Evolutionary conservation across 176 grass and related monocot species (phyloP).

Genomic region (Urochloa ruziziensis): DNA sequence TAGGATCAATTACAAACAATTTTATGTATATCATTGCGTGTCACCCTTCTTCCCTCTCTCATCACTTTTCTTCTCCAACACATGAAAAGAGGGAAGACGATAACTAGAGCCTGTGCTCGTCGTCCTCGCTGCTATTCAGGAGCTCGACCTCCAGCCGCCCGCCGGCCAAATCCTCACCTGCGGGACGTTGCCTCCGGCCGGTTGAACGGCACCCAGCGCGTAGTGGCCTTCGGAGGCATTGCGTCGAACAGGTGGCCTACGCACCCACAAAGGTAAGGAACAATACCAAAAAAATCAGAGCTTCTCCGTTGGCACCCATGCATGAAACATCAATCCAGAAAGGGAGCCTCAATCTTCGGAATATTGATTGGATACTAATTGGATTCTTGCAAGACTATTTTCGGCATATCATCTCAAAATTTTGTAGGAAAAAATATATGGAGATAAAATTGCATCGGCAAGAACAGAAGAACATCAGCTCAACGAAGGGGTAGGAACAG

Average conservation of each 20-base stretch:
- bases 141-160: too few species aligned
- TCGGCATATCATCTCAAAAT: background rate
- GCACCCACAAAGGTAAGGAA: background rate
- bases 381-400: background rate
- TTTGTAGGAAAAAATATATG: background rate
- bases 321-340: background rate
- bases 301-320: background rate
- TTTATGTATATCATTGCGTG: too few species aligned
- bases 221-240: background rate
- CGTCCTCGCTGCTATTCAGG: too few species aligned
- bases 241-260: background rate
- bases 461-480: background rate
- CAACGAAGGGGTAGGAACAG: background rate
- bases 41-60: too few species aligned
- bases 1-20: too few species aligned
- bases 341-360: too few species aligned
- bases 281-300: background rate
- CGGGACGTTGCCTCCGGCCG: background rate
- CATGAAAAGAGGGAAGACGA: too few species aligned
- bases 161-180: too few species aligned
- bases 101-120: too few species aligned
- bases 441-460: background rate
- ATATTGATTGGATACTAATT: background rate
- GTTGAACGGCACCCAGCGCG: background rate
- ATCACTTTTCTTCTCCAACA: too few species aligned